Base-by-base conservation (phyloP, 768 basidiomycete genomes). In the Rhodotorula toruloides region DNA sequence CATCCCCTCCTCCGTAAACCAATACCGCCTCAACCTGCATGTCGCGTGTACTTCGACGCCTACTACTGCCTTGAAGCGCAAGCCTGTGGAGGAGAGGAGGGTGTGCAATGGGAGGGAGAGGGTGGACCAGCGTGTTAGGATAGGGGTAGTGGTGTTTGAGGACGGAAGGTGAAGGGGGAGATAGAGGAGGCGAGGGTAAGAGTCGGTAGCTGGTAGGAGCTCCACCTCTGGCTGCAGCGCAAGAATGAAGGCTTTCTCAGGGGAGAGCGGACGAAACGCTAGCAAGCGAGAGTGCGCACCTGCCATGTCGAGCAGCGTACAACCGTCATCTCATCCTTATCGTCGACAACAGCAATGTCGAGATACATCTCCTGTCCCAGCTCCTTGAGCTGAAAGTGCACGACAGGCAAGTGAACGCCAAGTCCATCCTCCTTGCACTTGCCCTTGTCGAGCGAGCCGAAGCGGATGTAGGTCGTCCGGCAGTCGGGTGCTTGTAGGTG, bases 401-500 rank as follows among this genome's bases (percentile, higher is more conserved):
- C 3, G 29, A 47, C 40, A 22, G 60, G 55, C 22, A 70, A 42
- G n/a, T 57, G 27, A 12, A 70, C 39, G 19, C 68, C 68, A 1
- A 70, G 47, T 8, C 43, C 59, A 11, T 40, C 27, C 10, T 46
- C 13, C n/a, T 7, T 29, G 48, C 36, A 42, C 7, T 6, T 31
- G 42, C 13, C 47, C 17, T 53, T 14, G 12, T 32, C 19, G 4
- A 29, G 42, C 11, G 22, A 27, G 13, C 50, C 68, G 55, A 59
- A 65, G 27, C 55, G 43, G 2, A 65, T 34, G 42, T 40, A 54
- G n/a, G 68, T 70, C 21, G 54, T 61, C 7, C 63, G 44, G 32
- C 54, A 43, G 14, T 70, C 68, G 1, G 68, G 68, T 25, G 50
- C 59, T 22, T 70, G 68, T 6, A 70, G 58, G 39, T 65, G 68